phyloP scores from a whole-genome alignment of 305 asterid species.

The Fraxinus platypoda region DNA sequence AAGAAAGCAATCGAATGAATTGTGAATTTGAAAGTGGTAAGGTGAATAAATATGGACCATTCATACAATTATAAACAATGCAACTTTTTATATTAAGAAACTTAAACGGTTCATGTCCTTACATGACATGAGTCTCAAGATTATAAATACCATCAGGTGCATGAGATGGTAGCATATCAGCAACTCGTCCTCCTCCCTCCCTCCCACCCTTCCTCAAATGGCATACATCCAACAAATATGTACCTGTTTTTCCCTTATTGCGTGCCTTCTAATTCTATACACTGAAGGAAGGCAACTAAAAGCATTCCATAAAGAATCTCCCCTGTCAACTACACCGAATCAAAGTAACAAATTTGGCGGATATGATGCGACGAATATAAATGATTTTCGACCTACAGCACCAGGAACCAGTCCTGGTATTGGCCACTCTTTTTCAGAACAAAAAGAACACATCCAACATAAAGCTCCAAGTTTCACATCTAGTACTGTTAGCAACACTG shows the following conservation, averaged over 20 bases:
- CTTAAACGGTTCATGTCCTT: not conserved
- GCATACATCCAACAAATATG: not conserved
- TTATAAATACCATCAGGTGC: not conserved
- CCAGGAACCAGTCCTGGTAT: not conserved
- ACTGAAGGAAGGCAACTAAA: not conserved
- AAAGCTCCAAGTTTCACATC: not conserved
- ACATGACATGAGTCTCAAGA: not conserved
- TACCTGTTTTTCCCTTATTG: not conserved
- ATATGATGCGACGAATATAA: not conserved
- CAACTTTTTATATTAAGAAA: not conserved
- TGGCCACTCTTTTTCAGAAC: not conserved
- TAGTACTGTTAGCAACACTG: not conserved
- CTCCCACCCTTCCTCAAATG: not conserved
- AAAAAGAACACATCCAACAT: not conserved
- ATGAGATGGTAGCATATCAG: not conserved
- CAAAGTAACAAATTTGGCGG: not conserved
- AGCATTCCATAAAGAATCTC: not conserved
- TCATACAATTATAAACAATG: not conserved
- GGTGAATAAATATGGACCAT: not conserved
- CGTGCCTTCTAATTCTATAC: not conserved
- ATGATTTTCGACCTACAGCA: not conserved
- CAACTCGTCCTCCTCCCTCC: not conserved
- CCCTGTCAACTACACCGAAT: not conserved
- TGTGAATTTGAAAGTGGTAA: not conserved
- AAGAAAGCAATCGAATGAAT: not conserved